Conservation (phyloP, 2,329 filamentous ascomycete species). For the Paecilomyces fulvus region DNA sequence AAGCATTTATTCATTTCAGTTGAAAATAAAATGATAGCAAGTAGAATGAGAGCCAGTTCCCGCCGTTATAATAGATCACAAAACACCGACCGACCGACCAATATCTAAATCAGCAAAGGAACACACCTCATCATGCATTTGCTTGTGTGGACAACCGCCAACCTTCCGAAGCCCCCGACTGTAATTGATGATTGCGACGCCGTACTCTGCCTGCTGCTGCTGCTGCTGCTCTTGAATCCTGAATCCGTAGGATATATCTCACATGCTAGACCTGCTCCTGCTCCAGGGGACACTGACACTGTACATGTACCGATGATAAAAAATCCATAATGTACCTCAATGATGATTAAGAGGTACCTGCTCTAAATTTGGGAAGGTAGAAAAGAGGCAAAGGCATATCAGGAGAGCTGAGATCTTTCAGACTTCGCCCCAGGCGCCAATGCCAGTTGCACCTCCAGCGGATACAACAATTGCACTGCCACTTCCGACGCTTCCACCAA, state of each 20-base stretch:
- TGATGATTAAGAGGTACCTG: not conserved
- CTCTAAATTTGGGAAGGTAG: not conserved
- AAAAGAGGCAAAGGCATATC: not conserved
- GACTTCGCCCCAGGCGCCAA: constrained; percentile 74
- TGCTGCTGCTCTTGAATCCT: not conserved
- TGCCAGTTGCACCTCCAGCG: constrained; percentile 56
- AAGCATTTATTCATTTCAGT: too few relatives aligned
- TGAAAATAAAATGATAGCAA: too few relatives aligned
- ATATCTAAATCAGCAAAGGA: not conserved
- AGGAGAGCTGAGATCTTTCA: constrained; percentile 20
- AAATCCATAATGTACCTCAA: not conserved
- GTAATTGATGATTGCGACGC: not conserved
- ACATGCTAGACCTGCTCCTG: not conserved
- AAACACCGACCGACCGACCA: too few relatives aligned
- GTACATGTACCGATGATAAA: not conserved
- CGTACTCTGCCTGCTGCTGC: too few relatives aligned
- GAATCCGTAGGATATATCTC: not conserved
- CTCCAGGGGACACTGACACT: not conserved
- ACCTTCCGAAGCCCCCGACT: not conserved
- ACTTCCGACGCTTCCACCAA: constrained; percentile 71
- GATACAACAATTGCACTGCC: constrained; percentile 63
- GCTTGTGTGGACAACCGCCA: not conserved
- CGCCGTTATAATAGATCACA: too few relatives aligned
- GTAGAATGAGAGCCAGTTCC: too few relatives aligned
- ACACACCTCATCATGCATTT: not conserved